Percentiles rank a stretch among this genome's conserved stretches.
phyloP scores from a whole-genome alignment of 805 yeast species.

The Hanseniaspora nectarophila region DNA sequence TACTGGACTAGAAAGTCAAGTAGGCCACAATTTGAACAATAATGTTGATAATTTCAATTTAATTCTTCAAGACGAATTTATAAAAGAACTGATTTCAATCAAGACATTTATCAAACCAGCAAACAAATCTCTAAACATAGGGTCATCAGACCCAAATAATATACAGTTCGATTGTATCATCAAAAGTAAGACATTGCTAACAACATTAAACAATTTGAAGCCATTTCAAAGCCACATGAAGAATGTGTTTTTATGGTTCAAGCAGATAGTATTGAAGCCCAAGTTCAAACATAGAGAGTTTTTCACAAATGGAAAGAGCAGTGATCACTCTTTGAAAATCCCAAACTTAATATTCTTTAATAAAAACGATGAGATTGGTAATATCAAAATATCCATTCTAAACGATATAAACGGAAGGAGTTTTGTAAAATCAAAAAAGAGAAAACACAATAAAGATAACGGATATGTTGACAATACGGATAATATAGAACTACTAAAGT shows the following conservation, averaged over 20 bases:
- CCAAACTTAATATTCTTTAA: constrained; percentile 12
- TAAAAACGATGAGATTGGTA: constrained; percentile 13
- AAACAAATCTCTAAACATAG: neutral
- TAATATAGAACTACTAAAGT: constrained; percentile 10
- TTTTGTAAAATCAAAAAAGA: constrained; percentile 1
- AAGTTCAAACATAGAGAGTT: constrained; percentile 11
- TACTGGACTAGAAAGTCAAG: neutral
- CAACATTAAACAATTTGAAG: constrained; percentile 7
- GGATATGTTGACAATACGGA: neutral
- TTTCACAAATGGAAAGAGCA: constrained; percentile 6
- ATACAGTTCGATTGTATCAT: constrained; percentile 11
- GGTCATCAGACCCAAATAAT: neutral
- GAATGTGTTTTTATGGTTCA: constrained; percentile 11
- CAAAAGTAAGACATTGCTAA: constrained; percentile 1
- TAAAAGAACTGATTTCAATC: constrained; percentile 7
- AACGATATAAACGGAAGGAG: constrained; percentile 5
- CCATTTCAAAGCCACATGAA: constrained; percentile 13
- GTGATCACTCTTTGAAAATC: neutral
- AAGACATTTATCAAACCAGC: constrained; percentile 3
- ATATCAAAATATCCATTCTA: constrained; percentile 9
- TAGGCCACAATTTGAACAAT: neutral
- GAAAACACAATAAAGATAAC: neutral
- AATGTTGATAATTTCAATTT: constrained; percentile 4
- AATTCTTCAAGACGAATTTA: constrained; percentile 7
- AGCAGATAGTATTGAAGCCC: constrained; percentile 9